phyloP scores from a whole-genome alignment of 495 filamentous ascomycete species.

The Hyaloscypha variabilis region DNA sequence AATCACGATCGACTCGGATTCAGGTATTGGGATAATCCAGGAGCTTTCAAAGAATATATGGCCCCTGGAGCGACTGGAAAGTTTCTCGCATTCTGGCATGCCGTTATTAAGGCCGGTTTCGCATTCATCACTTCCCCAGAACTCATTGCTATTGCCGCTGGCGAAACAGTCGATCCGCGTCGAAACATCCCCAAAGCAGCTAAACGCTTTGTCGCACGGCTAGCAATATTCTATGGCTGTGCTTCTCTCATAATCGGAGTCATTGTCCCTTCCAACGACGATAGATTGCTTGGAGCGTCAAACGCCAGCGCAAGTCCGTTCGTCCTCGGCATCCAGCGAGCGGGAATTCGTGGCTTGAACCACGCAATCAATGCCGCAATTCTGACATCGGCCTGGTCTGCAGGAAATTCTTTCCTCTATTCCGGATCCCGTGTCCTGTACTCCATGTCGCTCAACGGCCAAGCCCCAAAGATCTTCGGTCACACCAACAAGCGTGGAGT shows the following conservation, averaged over 20 bases:
- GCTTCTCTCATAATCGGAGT: conserved; percentile 58
- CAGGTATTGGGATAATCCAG: conserved; percentile 75
- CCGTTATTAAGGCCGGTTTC: conserved; percentile 55
- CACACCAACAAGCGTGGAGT: conserved; percentile 62
- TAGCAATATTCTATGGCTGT: conserved; percentile 60
- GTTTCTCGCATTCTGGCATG: conserved; percentile 45
- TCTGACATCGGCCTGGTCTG: conserved; percentile 73
- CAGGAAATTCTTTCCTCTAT: conserved; percentile 65
- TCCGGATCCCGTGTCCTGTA: conserved; percentile 67
- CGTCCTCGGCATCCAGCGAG: conserved; percentile 67
- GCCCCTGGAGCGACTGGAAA: conserved; percentile 40
- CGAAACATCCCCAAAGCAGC: conserved; percentile 55
- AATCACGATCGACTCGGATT: conserved; percentile 58
- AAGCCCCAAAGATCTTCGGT: conserved; percentile 59
- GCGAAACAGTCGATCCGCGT: conserved; percentile 44
- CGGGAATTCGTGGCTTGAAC: conserved; percentile 65
- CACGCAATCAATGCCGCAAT: conserved; percentile 70
- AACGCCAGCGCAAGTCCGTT: conserved; percentile 58
- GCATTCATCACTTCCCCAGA: conserved; percentile 61
- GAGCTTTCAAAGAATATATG: conserved; percentile 45
- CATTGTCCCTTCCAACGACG: conserved; percentile 62
- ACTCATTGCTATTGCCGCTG: conserved; percentile 57
- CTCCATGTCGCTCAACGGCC: conserved; percentile 64
- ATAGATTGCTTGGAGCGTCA: conserved; percentile 56
- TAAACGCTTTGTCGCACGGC: conserved; percentile 49